Percentiles rank a stretch among this genome's conserved stretches.
Evolutionary conservation across 2,329 filamentous ascomycete species (phyloP).

Genomic region (Fusarium sacchari): DNA sequence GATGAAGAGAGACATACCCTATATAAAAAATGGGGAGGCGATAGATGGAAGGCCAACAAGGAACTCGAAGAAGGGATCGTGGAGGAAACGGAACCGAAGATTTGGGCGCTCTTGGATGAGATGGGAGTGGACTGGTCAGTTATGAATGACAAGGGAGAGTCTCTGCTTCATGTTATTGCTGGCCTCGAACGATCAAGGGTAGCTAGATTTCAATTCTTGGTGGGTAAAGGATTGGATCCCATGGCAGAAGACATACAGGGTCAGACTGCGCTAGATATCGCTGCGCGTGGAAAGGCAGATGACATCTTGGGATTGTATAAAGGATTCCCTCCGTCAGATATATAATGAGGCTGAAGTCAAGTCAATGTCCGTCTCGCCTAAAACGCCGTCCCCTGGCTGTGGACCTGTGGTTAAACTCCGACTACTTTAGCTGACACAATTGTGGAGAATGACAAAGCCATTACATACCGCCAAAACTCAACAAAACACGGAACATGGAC

Average conservation of each 20-base stretch:
- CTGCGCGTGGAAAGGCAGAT: rapidly evolving
- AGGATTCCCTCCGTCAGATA: too few species aligned
- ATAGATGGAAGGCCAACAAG: background rate
- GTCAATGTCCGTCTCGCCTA: background rate
- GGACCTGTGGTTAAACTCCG: too few species aligned
- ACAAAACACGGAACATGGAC: background rate
- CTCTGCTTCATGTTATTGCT: background rate
- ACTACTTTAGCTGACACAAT: background rate
- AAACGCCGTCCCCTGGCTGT: background rate
- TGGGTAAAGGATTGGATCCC: background rate
- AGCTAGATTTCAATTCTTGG: background rate
- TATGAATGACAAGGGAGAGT: rapidly evolving
- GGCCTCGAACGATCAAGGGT: rapidly evolving
- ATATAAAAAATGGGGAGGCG: background rate
- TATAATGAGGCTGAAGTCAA: background rate
- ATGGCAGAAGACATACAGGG: too few species aligned
- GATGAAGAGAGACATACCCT: background rate
- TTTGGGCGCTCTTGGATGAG: background rate
- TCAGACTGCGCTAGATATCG: background rate
- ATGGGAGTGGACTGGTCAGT: background rate
- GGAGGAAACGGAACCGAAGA: background rate
- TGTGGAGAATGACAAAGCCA: background rate
- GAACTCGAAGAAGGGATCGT: background rate
- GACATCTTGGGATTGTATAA: background rate
- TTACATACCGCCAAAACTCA: background rate